Conservation (phyloP, 441 rosid species). For the Hura crepitans region DNA sequence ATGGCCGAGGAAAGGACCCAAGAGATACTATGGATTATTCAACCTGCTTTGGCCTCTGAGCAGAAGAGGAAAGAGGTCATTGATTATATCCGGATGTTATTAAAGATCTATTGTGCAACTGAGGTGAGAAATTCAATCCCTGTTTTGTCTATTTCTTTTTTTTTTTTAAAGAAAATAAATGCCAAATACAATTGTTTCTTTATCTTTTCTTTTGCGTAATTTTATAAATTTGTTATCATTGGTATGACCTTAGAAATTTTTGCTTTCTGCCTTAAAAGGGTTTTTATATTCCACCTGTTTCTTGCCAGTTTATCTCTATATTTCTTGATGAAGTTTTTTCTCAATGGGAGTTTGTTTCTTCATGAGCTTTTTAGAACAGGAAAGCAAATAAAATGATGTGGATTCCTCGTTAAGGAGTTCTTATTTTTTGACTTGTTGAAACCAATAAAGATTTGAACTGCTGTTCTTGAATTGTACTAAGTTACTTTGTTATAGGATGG, state of each 20-base stretch:
- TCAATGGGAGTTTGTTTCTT: conserved; percentile 6
- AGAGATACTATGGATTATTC: conserved; percentile 60
- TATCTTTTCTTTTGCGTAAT: conserved; percentile 1
- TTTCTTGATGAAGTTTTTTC: background rate
- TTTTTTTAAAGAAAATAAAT: conserved; percentile 5
- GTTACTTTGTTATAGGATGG: background rate
- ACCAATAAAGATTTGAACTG: background rate
- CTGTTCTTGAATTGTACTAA: background rate
- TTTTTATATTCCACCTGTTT: conserved; percentile 12
- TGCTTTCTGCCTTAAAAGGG: conserved; percentile 14
- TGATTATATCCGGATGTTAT: conserved; percentile 43
- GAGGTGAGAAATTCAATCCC: conserved; percentile 51
- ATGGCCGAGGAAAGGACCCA: conserved; percentile 65
- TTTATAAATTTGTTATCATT: background rate
- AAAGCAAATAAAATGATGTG: conserved; percentile 12
- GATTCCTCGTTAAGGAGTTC: conserved; percentile 10
- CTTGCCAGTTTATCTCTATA: background rate
- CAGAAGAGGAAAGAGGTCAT: conserved; percentile 50
- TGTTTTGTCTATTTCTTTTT: conserved; percentile 10
- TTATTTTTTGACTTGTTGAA: conserved; percentile 4
- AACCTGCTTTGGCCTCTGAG: conserved; percentile 61
- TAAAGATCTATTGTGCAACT: conserved; percentile 42
- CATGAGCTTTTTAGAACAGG: conserved; percentile 2
- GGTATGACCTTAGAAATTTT: conserved; percentile 6
- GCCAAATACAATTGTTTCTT: background rate